A percentile compares a stretch with the other conserved stretches of the same genome.
Evolutionary conservation across 768 basidiomycete genomes (phyloP).

Genomic region (Galerina sulciceps): DNA sequence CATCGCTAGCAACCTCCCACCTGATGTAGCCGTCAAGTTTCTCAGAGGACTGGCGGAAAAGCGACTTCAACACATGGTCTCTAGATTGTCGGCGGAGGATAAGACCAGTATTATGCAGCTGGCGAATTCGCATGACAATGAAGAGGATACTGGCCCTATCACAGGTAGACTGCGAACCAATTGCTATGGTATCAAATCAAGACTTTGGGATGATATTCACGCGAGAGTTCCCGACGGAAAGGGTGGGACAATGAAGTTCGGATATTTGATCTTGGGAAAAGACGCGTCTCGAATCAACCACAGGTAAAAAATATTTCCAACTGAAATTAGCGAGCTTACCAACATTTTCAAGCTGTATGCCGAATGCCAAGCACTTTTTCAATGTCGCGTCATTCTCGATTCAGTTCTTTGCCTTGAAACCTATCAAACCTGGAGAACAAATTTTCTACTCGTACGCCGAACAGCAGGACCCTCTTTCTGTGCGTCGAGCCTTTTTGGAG

Average conservation of each 20-base stretch:
- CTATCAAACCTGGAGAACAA: constrained; percentile 1
- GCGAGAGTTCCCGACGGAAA: not conserved
- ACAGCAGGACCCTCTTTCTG: not conserved
- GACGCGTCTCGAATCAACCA: not conserved
- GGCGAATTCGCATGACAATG: not conserved
- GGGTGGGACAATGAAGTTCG: not conserved
- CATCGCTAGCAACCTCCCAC: not conserved
- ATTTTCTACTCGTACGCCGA: not conserved
- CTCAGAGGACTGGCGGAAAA: not conserved
- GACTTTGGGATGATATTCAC: not conserved
- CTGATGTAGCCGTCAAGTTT: not conserved
- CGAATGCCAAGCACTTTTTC: not conserved
- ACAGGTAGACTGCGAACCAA: not conserved
- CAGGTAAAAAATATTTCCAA: not conserved
- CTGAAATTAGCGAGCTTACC: not conserved
- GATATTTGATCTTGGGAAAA: not conserved
- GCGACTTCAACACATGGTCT: not conserved
- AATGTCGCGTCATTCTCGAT: constrained; percentile 1
- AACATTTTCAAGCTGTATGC: not conserved
- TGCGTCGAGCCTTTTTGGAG: not conserved
- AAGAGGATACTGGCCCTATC: not conserved
- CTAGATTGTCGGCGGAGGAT: not conserved
- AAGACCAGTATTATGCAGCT: not conserved
- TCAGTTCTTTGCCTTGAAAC: not conserved
- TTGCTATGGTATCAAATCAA: not conserved